Evolutionary conservation across 2,329 filamentous ascomycete species (phyloP).

Genomic region (Aspergillus sclerotialis): DNA sequence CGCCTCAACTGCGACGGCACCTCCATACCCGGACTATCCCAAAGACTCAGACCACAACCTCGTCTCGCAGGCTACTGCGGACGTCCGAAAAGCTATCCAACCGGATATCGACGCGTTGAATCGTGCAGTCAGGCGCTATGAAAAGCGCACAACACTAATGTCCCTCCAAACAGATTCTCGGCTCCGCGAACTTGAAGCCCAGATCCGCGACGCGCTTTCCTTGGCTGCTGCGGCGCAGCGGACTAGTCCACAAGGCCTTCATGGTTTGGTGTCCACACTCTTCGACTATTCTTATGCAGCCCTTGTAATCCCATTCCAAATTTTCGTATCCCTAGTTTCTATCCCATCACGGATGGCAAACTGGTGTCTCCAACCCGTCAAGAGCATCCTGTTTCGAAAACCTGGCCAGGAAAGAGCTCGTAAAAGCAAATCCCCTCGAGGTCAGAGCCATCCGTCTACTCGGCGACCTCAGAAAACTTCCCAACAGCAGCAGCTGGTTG

Average conservation of each 20-base stretch:
- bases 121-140: conserved; percentile 80
- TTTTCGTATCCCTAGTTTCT: conserved; percentile 19
- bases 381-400: conserved; percentile 1
- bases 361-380: conserved; percentile 11
- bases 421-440: conserved; percentile 18
- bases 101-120: conserved; percentile 83
- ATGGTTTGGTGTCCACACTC: conserved; percentile 22
- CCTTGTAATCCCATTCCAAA: conserved; percentile 30
- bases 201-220: conserved; percentile 69
- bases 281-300: conserved; percentile 29
- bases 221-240: conserved; percentile 65
- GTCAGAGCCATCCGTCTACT: conserved; percentile 1
- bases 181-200: conserved; percentile 62
- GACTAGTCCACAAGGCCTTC: conserved; percentile 12
- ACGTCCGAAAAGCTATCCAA: conserved; percentile 61
- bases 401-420: conserved; percentile 1
- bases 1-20: conserved; percentile 19
- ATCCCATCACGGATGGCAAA: conserved; percentile 23
- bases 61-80: conserved; percentile 36
- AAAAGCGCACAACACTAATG: conserved; percentile 75
- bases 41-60: conserved; percentile 31
- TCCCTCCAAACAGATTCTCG: conserved; percentile 69
- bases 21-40: conserved; percentile 7
- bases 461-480: conserved; percentile 6
- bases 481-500: too few species aligned